Percentiles rank a stretch among this genome's conserved stretches.
Evolutionary conservation across 78 protist genomes (phyloP).

Genomic region (Salpingoeca rosetta): DNA sequence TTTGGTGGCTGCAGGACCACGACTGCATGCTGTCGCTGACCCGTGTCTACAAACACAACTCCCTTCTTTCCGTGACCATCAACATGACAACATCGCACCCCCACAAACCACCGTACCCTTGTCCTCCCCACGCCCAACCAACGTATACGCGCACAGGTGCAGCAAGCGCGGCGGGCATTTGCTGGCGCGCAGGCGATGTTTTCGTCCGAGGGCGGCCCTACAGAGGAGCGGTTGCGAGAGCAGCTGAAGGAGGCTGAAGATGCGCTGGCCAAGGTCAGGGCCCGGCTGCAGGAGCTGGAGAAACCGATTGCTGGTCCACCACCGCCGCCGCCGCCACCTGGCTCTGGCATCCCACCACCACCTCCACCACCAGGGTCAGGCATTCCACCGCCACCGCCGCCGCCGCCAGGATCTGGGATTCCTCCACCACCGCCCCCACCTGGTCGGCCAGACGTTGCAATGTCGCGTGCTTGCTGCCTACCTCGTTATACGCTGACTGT

Average conservation of each 20-base stretch:
- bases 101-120: too few species aligned
- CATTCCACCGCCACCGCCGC: neutral
- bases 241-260: neutral
- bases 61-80: too few species aligned
- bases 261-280: neutral
- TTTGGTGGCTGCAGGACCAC: too few species aligned
- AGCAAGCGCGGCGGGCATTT: neutral
- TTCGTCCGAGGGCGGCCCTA: neutral
- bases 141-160: too few species aligned
- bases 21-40: too few species aligned
- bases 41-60: too few species aligned
- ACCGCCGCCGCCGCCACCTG: neutral
- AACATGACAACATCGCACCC: too few species aligned
- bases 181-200: neutral
- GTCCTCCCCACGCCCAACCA: too few species aligned
- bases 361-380: neutral
- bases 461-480: too few species aligned
- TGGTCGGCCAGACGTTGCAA: neutral
- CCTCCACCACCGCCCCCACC: neutral
- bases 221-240: neutral
- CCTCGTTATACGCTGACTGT: too few species aligned
- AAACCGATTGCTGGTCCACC: neutral
- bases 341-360: neutral
- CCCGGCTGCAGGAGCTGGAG: neutral
- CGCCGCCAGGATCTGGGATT: neutral